These are phyloP conservation scores for Cicer arietinum DNA, from an alignment of 306 rosid species.

Conservation along the genomic window DNA sequence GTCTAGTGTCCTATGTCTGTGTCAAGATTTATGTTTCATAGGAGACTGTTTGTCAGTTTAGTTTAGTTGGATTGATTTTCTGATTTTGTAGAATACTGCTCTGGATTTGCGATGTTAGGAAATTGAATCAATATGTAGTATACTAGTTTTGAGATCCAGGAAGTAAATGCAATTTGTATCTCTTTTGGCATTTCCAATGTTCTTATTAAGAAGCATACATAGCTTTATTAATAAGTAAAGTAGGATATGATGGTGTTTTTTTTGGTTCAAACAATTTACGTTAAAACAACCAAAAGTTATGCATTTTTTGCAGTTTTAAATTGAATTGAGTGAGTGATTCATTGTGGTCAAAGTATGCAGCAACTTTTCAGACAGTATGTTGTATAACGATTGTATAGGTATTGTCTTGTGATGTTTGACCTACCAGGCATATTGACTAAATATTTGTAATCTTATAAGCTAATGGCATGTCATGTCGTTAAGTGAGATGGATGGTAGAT, in stretches of 20 bases:
- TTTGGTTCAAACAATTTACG: background rate
- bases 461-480: background rate
- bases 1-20: too few species aligned
- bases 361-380: background rate
- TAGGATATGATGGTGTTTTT: constrained; percentile 1
- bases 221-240: background rate
- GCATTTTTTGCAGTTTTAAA: background rate
- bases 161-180: background rate
- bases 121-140: background rate
- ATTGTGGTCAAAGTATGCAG: constrained; percentile 3
- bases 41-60: background rate
- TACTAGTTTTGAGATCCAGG: background rate
- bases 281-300: background rate
- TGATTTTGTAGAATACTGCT: constrained; percentile 9
- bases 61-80: constrained; percentile 14
- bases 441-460: background rate
- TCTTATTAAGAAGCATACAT: background rate
- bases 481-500: constrained; percentile 9
- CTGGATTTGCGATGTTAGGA: constrained; percentile 8
- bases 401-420: constrained; percentile 2
- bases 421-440: background rate
- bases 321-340: background rate
- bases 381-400: background rate
- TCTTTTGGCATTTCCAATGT: background rate
- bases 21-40: too few species aligned